These are phyloP conservation scores for Eutypella sp. DNA, from an alignment of 2,329 filamentous ascomycete genomes.

Conservation along the genomic window DNA sequence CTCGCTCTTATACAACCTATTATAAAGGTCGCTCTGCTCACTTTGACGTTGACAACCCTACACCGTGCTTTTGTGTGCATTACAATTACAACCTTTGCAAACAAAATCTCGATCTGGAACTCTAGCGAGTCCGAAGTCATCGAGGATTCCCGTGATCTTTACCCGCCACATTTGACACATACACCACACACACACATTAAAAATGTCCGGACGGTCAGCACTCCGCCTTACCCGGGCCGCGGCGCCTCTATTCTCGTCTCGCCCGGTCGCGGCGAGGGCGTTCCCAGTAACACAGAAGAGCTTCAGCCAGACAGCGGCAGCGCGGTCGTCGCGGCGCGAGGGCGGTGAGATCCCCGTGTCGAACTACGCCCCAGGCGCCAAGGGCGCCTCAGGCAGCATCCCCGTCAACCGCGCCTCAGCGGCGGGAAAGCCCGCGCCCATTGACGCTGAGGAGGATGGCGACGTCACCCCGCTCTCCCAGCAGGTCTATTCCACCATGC, in stretches of 20 bases:
- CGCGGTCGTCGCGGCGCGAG: too few relatives aligned
- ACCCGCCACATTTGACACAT: too few relatives aligned
- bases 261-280: slow-evolving; percentile 19
- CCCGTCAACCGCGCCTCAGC: slow-evolving; percentile 43
- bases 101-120: too few relatives aligned
- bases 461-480: slow-evolving; percentile 47
- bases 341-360: slow-evolving; percentile 54
- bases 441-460: slow-evolving; percentile 40
- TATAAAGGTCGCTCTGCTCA: too few relatives aligned
- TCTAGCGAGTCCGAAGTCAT: too few relatives aligned
- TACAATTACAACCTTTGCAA: too few relatives aligned
- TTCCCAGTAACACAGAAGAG: slow-evolving; percentile 27
- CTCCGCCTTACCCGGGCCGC: slow-evolving; percentile 25
- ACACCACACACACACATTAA: slow-evolving; percentile 1
- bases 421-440: slow-evolving; percentile 32
- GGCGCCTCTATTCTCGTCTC: slow-evolving; percentile 22
- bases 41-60: too few relatives aligned
- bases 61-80: not conserved
- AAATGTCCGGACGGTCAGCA: slow-evolving; percentile 27
- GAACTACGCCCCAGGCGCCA: slow-evolving; percentile 43
- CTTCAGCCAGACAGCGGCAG: slow-evolving; percentile 32
- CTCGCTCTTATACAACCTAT: too few relatives aligned
- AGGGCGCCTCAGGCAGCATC: slow-evolving; percentile 47
- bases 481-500: slow-evolving; percentile 51
- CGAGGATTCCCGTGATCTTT: too few relatives aligned